These are phyloP conservation scores for Ogataea kodamae DNA, from an alignment of 805 yeast species.

Conservation along the genomic window DNA sequence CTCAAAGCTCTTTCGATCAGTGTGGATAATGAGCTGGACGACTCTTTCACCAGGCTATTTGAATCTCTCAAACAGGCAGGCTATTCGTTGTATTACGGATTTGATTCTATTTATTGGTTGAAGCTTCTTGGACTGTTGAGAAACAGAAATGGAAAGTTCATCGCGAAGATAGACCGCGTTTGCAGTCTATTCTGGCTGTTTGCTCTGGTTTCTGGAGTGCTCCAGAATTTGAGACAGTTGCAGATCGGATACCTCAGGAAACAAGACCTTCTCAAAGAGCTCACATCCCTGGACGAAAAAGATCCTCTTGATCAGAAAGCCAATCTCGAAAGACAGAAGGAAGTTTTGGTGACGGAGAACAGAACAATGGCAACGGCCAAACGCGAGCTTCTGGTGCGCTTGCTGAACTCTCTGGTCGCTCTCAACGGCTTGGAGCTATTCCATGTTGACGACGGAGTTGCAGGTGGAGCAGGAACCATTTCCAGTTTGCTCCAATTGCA, in stretches of 20 bases:
- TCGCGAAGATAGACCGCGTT: conserved; percentile 48
- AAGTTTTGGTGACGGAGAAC: conserved; percentile 38
- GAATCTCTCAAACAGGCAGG: conserved; percentile 56
- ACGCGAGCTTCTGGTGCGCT: conserved; percentile 72
- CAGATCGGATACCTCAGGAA: conserved; percentile 38
- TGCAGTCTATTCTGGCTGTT: conserved; percentile 75
- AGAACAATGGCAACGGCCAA: conserved; percentile 40
- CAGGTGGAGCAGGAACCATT: conserved; percentile 80
- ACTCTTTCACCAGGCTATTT: conserved; percentile 49
- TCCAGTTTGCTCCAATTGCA: conserved; percentile 77
- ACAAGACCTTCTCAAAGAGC: conserved; percentile 27
- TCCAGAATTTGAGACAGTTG: conserved; percentile 54
- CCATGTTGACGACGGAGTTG: conserved; percentile 68
- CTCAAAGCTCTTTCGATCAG: conserved; percentile 65
- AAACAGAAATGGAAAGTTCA: conserved; percentile 26
- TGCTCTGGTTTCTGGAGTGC: conserved; percentile 61
- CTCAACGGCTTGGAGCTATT: conserved; percentile 60
- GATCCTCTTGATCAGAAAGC: conserved; percentile 31
- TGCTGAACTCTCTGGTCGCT: conserved; percentile 72
- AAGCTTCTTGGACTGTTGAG: conserved; percentile 55
- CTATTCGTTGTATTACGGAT: conserved; percentile 57
- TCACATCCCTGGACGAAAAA: conserved; percentile 26
- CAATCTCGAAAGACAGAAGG: conserved; percentile 27
- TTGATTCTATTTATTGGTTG: conserved; percentile 63
- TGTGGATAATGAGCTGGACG: conserved; percentile 66